phyloP scores from a whole-genome alignment of 2,329 filamentous ascomycete genomes.

The Leptodontidium sp. region DNA sequence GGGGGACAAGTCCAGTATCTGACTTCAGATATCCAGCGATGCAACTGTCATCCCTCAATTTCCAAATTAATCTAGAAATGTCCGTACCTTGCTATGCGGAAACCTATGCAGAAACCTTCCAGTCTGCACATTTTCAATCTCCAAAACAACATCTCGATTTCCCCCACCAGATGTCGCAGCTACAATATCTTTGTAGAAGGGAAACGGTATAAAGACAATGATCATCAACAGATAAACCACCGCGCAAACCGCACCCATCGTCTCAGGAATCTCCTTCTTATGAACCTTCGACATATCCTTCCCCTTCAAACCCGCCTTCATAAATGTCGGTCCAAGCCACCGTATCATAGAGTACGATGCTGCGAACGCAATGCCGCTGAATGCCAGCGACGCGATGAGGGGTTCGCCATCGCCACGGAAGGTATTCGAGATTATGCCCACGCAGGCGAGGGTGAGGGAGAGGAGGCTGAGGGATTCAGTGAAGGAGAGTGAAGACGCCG shows the following conservation, averaged over 20 bases:
- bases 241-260: conserved; percentile 93
- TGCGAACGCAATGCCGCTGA: conserved; percentile 85
- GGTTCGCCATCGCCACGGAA: conserved; percentile 86
- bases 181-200: conserved; percentile 98
- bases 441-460: conserved; percentile 69
- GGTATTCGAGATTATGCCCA: conserved; percentile 80
- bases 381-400: conserved; percentile 84
- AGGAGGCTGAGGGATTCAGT: conserved; percentile 62
- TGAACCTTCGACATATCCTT: conserved; percentile 84
- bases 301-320: conserved; percentile 87
- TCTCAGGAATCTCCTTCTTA: conserved; percentile 85
- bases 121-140: conserved; percentile 59
- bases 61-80: not conserved
- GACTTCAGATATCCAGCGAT: not conserved
- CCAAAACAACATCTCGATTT: conserved; percentile 83
- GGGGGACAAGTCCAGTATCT: not conserved
- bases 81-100: conserved; percentile 85
- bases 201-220: conserved; percentile 94
- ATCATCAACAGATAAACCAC: conserved; percentile 89
- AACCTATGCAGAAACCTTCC: conserved; percentile 91
- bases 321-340: conserved; percentile 92
- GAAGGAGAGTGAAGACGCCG: conserved; percentile 54
- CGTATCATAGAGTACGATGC: conserved; percentile 85
- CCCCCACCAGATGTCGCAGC: conserved; percentile 93
- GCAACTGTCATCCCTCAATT: not conserved